Percentiles rank a stretch among this genome's conserved stretches.
Evolutionary conservation across 371 early-diverging fungal species (phyloP).

Genomic region (Ordospora pajunii): DNA sequence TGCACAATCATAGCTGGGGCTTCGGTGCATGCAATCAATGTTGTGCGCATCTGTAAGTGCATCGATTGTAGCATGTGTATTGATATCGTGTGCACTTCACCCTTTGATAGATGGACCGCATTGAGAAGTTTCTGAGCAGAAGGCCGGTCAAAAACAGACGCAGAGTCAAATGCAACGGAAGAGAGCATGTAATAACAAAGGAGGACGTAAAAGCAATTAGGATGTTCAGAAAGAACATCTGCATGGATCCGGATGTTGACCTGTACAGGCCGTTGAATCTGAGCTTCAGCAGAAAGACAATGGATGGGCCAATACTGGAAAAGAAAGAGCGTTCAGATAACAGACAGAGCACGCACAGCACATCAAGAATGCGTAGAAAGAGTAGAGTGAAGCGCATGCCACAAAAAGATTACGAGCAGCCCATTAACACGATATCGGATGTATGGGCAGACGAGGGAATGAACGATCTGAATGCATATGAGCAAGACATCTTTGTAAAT

Average conservation of each 20-base stretch:
- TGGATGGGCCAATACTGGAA: not conserved
- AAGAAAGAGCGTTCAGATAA: not conserved
- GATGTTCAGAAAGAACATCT: conserved; percentile 25
- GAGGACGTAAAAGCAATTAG: conserved; percentile 37
- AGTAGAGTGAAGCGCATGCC: not conserved
- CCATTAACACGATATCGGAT: conserved; percentile 26
- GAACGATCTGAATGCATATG: conserved; percentile 29
- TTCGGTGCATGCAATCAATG: not conserved
- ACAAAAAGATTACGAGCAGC: not conserved
- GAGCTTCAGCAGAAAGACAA: not conserved
- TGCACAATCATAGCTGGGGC: conserved; percentile 36
- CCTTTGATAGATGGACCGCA: conserved; percentile 44
- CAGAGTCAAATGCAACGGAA: conserved; percentile 12
- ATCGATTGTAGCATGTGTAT: not conserved
- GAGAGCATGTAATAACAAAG: conserved; percentile 36
- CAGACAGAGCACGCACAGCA: not conserved
- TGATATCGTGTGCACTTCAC: not conserved
- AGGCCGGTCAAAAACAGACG: conserved; percentile 29
- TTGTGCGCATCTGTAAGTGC: too few relatives aligned
- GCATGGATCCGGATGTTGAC: conserved; percentile 31
- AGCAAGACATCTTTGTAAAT: conserved; percentile 40
- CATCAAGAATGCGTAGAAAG: not conserved
- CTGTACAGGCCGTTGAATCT: conserved; percentile 7
- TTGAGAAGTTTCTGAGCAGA: conserved; percentile 45
- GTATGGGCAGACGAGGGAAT: conserved; percentile 41